Base-by-base conservation (phyloP, 768 basidiomycete genomes). In the Rhizopogon sp. region DNA sequence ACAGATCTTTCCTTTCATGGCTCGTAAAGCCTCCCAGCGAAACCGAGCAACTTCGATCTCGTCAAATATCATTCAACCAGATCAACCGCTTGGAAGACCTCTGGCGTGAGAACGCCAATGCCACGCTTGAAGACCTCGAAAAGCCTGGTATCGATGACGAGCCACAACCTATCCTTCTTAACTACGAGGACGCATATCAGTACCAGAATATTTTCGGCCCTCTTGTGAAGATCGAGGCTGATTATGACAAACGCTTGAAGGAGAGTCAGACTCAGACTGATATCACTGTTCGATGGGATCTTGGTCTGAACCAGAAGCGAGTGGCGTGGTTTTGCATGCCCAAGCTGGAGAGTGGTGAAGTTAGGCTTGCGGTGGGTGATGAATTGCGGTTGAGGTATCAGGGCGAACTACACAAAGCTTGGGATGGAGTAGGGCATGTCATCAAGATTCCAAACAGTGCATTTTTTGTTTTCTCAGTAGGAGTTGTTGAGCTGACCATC, bases 171-270 rank as follows among this genome's bases (percentile, higher is more conserved):
- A 89, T 99, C 58, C 68, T 96, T 22, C 72, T 90, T 52, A 87
- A 86, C 59, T 99, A 99, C 70, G 96, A 98, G 68, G 97, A 99
- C 69, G 97, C 97, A 43, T 99, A 98, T 66, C 97, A 98, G 65
- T 99, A 99, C 69, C 97, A 99, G 75, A 99, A 99, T 67, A 98
- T 99, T 54, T 96, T 98, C 64, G 97, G 97, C 5, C 97, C 97
- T 14, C 82, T 99, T 44, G 97, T 99, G 71, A 99, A 99, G 76
- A 98, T 99, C 62, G 97, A 99, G 67, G 97, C 97, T 2, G 97
- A 99, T 74, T 99, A 98, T 64, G 97, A 99, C 68, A 98, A 98
- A 74, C 82, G 87, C 53, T 79, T 98, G 64, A 99, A 99, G 73
- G 97, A 99, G 70, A 92, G 93, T 57, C 97, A 99, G 74, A 98